Conservation (phyloP, 176 grass and related monocot genomes). For the Thinopyrum elongatum region DNA sequence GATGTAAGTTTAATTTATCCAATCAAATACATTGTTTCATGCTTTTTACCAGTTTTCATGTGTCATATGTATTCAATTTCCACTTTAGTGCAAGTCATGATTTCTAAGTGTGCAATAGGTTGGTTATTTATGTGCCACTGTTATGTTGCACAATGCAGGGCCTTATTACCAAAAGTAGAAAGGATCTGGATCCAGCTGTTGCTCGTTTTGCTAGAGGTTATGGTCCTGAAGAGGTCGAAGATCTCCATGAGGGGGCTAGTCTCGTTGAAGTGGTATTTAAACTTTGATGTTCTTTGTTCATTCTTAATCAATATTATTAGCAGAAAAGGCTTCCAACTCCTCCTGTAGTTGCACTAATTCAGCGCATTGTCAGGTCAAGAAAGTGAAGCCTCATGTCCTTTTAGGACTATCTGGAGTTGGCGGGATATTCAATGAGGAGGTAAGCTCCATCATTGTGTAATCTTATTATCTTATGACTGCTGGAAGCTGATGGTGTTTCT, state of each 20-base stretch:
- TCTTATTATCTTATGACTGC: neutral
- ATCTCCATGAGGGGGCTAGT: slow-evolving; percentile 81
- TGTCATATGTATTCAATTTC: neutral
- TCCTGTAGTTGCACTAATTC: slow-evolving; percentile 25
- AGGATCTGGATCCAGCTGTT: slow-evolving; percentile 69
- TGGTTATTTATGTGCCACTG: neutral
- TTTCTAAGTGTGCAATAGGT: neutral
- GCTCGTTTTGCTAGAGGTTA: slow-evolving; percentile 85
- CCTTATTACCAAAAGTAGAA: slow-evolving; percentile 81
- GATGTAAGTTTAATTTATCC: slow-evolving; percentile 53
- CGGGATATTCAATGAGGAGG: slow-evolving; percentile 93
- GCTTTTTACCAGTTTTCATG: neutral
- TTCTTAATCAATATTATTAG: neutral
- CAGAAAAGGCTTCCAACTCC: neutral
- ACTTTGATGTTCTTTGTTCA: neutral
- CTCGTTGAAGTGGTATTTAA: slow-evolving; percentile 89
- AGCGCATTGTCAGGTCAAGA: slow-evolving; percentile 71
- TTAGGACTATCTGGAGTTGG: slow-evolving; percentile 98
- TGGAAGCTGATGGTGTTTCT: slow-evolving; percentile 11
- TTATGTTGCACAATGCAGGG: slow-evolving; percentile 42
- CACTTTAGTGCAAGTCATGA: neutral
- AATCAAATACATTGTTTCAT: neutral
- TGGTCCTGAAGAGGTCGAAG: slow-evolving; percentile 68
- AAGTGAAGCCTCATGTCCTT: slow-evolving; percentile 95
- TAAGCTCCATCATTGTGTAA: slow-evolving; percentile 29